Evolutionary conservation across 495 filamentous ascomycete genomes (phyloP), one percentile per base, ranked within the genome.

Genomic region (Xylaria cubensis): DNA sequence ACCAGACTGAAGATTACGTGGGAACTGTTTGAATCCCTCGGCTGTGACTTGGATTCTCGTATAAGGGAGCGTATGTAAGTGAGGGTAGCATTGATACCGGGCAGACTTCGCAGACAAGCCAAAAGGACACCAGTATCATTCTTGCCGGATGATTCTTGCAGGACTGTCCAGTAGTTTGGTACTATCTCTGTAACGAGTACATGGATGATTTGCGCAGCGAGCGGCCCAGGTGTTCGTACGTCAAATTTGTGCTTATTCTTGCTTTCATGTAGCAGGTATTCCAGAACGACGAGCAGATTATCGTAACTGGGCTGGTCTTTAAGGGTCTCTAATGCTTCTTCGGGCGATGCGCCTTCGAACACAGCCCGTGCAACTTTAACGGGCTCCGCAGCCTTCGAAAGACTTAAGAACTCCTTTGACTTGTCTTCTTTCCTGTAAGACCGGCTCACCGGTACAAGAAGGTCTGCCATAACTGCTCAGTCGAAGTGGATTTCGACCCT

Each of bases 81-180:
- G 3, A 92, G 73, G 26, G 95, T 81, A 29, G 91, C 90, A 44
- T 92, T 93, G 36, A 95, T 79, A 4, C 93, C 95, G 7, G 89
- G 82, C 39, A 94, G 82, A 71, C 91, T 97, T 66, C 86, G 86
- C 2, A 99, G 83, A 76, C 92, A 95, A 76, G 83, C 81, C 8
- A 93, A 67, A 17, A 99, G 78, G 5, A 88, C 76, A 19, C 73
- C 76, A 9, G 84, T 63, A 13, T 65, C 71, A 29, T 72, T 73
- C 67, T 59, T 73, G n/a, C 24, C 66, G 17, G 81, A 82, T 67
- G 84, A 83, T 72, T 85, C 81, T 67, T 84, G 80, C 36, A 94
- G 73, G 39, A 87, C 73, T n/a, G 82, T 70, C 94, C 94, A 97
- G 79, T 92, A 94, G 74, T 93, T 90, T 6, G 92, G 91, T 7